Evolutionary conservation across 108 stramenopile species (phyloP), one percentile per base, ranked within the genome.

Genomic region (Fistulifera solaris): DNA sequence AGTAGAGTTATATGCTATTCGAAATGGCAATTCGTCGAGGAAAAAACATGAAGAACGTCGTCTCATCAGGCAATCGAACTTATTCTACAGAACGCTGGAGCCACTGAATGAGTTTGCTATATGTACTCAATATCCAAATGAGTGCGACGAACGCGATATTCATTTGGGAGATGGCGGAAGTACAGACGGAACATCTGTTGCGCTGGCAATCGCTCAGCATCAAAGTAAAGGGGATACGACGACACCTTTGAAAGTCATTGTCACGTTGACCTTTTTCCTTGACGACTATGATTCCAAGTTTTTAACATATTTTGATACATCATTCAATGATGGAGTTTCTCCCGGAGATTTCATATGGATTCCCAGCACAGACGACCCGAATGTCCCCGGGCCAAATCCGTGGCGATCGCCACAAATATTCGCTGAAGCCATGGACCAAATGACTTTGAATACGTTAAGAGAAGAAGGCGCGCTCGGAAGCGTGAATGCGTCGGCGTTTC

Each of bases 261-360:
- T 70, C 18, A 70, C 63, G 22, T 61, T 65, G 24, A 55, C 44
- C 52, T 65, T 65, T 48, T 44, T 31, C 56, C 24, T 22, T 11
- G 62, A 31, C 26, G 61, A 22, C 12, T 2, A 53, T 22, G 2
- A 53, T 46, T 38, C 58, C 24, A 60, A 70, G 49, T 47, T 62
- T 59, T 54, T 70, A 28, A 19, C 54, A 16, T 70, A 65, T 52
- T 70, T 60, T 25, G 13, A 14, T 13, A 65, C 51, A 18, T 18
- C 26, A 12, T 40, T 61, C 52, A 70, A 70, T 42, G 16, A 70
- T 42, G 52, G 40, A 12, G 47, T 70, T 18, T 19, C 17, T 19
- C 61, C 69, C 5, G 69, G 69, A 38, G 63, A 25, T 14, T 70
- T 61, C 40, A 26, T 55, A 3, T 70, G 69, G 69, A 19, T 23